Percentiles rank a stretch among this genome's conserved stretches.
Conservation (phyloP, 805 yeast genomes). For the Groenewaldozyma tartarivorans region DNA sequence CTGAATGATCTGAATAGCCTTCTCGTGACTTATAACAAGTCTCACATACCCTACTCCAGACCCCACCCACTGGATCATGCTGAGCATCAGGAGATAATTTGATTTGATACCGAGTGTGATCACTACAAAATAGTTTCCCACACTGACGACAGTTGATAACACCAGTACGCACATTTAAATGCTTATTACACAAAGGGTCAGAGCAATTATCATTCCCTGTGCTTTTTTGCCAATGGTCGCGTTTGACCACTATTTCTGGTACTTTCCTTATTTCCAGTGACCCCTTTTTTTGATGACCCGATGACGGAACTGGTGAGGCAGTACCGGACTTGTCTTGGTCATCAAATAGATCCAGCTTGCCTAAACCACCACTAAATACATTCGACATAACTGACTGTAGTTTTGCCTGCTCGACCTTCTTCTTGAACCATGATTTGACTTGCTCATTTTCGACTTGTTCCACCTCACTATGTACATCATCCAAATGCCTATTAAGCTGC, state of each 20-base stretch:
- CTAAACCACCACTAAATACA: constrained; percentile 28
- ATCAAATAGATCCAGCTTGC: constrained; percentile 45
- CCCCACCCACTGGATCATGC: constrained; percentile 41
- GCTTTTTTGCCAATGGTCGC: constrained; percentile 52
- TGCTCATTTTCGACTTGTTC: constrained; percentile 25
- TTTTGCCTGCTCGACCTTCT: constrained; percentile 31
- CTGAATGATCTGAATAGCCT: constrained; percentile 39
- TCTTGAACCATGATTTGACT: constrained; percentile 36
- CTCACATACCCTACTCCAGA: constrained; percentile 66
- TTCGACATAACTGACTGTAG: constrained; percentile 24
- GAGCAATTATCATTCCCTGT: constrained; percentile 36
- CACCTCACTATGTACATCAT: constrained; percentile 47
- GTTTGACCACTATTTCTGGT: constrained; percentile 31
- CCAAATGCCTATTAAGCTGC: constrained; percentile 58
- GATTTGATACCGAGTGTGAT: constrained; percentile 48
- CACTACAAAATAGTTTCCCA: constrained; percentile 59
- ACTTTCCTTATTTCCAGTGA: background rate
- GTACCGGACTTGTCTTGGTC: constrained; percentile 18
- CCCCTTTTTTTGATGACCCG: background rate
- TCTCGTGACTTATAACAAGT: constrained; percentile 49
- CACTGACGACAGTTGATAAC: constrained; percentile 66
- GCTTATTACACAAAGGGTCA: constrained; percentile 31
- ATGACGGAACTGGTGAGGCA: background rate
- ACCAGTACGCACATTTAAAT: constrained; percentile 44
- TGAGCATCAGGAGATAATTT: constrained; percentile 40